Evolutionary conservation across 306 rosid species (phyloP).

Genomic region (Glycine latifolia): DNA sequence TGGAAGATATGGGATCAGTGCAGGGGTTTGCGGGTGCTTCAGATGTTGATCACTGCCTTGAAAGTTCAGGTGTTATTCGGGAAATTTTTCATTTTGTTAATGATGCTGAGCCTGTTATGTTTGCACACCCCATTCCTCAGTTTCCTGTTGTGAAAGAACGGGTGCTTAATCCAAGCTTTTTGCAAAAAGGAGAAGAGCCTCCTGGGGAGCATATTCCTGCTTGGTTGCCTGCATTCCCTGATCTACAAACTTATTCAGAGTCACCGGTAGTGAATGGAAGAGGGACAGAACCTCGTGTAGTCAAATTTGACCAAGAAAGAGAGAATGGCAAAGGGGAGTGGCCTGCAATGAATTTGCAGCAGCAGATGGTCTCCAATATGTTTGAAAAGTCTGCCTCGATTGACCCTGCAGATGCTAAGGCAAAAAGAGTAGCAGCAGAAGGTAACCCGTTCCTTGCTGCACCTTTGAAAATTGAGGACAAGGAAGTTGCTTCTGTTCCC

Average conservation of each 20-base stretch:
- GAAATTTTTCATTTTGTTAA: conserved; percentile 62
- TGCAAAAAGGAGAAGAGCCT: conserved; percentile 68
- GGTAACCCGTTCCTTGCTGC: conserved; percentile 79
- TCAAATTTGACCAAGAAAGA: conserved; percentile 58
- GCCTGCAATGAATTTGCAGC: conserved; percentile 61
- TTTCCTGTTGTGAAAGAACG: conserved; percentile 76
- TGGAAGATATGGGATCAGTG: conserved; percentile 71
- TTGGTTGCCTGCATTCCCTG: conserved; percentile 91
- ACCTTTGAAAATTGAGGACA: conserved; percentile 77
- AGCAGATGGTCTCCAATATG: conserved; percentile 56
- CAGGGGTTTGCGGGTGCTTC: conserved; percentile 88
- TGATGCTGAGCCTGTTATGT: conserved; percentile 56
- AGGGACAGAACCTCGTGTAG: conserved; percentile 49
- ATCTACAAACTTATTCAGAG: conserved; percentile 55
- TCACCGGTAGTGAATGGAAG: conserved; percentile 49
- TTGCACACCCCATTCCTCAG: conserved; percentile 63
- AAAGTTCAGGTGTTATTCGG: conserved; percentile 60
- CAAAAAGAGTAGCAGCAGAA: conserved; percentile 57
- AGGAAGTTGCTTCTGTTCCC: conserved; percentile 67
- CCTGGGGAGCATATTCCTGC: conserved; percentile 77
- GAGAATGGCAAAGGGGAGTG: conserved; percentile 57
- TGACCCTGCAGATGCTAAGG: conserved; percentile 60
- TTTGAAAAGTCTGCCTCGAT: conserved; percentile 54
- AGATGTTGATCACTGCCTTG: conserved; percentile 73
- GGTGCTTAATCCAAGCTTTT: conserved; percentile 61